Base-by-base conservation (phyloP, 2,329 filamentous ascomycete genomes). In the Colletotrichum horii region DNA sequence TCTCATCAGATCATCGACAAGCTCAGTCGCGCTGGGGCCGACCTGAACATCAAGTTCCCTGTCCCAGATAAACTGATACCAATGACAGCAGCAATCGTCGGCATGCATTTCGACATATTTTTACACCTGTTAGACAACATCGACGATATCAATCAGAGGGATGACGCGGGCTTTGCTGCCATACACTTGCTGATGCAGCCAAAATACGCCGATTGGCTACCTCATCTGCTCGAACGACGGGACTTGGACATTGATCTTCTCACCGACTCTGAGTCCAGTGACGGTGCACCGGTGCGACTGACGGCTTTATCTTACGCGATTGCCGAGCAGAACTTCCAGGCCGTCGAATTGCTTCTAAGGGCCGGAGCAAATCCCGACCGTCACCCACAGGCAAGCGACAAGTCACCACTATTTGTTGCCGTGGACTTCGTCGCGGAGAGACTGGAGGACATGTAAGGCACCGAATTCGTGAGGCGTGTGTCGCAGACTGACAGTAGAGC, bases 261-360 rank as follows among this genome's bases (percentile, higher is more conserved):
- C 22, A 56, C 70, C 2, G 34, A 75, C 7, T 58, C 32, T 3
- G 9, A 61, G n/a, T n/a, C 24, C 9, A 58, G 30, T 9, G 22
- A 56, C 8, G 66, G 56, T 6, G n/a, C 26, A 24, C 14, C 26
- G 11, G 11, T 67, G 11, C 26, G 48, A 48, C 43, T 58, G 38
- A 79, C 79, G 22, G 77, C 80, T 28, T 34, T 81, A 24, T 70
- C 70, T 76, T 67, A 77, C 32, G 79, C 80, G 11, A 77, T 79
- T 11, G 24, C 36, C 34, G 28, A 77, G 3, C 68, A 76, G 6
- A 73, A 72, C n/a, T 74, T 74, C 28, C 64, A 70, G 15, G 75
- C 79, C 5, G 71, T 78, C 8, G 52, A 77, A 19, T 12, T 80
- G 16, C 75, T 81, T 7, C 64, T 81, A 3, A 48, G 71, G 19